phyloP scores from a whole-genome alignment of 805 yeast genomes.

The Ogataea minuta region DNA sequence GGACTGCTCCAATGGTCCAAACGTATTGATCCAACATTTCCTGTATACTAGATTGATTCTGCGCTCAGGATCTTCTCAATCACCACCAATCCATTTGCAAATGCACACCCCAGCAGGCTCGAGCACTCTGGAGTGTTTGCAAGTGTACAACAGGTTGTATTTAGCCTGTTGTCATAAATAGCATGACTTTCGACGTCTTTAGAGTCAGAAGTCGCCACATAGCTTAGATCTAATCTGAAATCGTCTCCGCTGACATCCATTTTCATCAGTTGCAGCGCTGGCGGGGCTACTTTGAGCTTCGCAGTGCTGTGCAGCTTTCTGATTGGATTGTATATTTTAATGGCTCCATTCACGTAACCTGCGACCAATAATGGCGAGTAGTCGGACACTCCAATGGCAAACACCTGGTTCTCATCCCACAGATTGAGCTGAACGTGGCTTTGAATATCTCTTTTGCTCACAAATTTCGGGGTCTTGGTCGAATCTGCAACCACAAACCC shows the following conservation, averaged over 20 bases:
- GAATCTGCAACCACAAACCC: conserved; percentile 22
- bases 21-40: conserved; percentile 56
- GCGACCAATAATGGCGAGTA: conserved; percentile 18
- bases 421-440: conserved; percentile 7
- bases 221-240: conserved; percentile 26
- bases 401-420: conserved; percentile 21
- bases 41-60: conserved; percentile 48
- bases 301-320: conserved; percentile 14
- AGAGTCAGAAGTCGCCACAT: conserved; percentile 13
- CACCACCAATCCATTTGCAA: conserved; percentile 31
- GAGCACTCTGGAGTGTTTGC: conserved; percentile 18
- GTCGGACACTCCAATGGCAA: conserved; percentile 16
- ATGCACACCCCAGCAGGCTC: conserved; percentile 24
- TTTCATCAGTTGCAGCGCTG: conserved; percentile 24
- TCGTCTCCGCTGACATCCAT: conserved; percentile 20
- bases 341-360: conserved; percentile 20
- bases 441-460: conserved; percentile 23
- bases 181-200: conserved; percentile 10
- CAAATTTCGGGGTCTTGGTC: conserved; percentile 16
- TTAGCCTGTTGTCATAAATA: conserved; percentile 18
- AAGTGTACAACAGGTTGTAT: conserved; percentile 21
- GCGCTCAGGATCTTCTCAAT: conserved; percentile 28
- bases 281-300: conserved; percentile 11
- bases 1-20: conserved; percentile 72
- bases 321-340: conserved; percentile 19